phyloP scores from a whole-genome alignment of 78 protist genomes.

The Neovahlkampfia damariscottae region DNA sequence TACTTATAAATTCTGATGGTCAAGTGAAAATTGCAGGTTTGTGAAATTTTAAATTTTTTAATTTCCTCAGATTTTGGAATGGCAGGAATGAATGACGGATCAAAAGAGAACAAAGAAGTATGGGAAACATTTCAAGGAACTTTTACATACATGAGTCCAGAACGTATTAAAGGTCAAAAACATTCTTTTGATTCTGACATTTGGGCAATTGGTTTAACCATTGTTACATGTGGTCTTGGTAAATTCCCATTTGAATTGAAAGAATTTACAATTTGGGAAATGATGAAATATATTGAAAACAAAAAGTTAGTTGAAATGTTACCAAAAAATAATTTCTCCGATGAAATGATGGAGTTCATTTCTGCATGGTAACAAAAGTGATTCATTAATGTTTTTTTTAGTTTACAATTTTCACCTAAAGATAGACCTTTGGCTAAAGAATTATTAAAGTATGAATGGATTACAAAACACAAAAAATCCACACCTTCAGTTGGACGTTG shows the following conservation, averaged over 20 bases:
- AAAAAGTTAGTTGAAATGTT: neutral
- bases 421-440: neutral
- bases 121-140: constrained; percentile 2
- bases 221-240: constrained; percentile 2
- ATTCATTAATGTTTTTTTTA: too few relatives aligned
- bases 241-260: constrained; percentile 32
- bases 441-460: neutral
- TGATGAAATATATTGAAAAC: neutral
- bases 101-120: neutral
- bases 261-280: neutral
- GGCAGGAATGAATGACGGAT: neutral
- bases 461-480: neutral
- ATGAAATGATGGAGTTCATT: neutral
- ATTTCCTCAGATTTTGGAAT: neutral
- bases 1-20: neutral
- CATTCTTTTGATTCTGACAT: constrained; percentile 11
- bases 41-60: neutral
- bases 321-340: neutral
- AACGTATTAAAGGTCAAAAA: neutral
- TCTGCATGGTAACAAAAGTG: too few relatives aligned
- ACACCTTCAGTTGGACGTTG: neutral
- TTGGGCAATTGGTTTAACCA: constrained; percentile 19
- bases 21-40: neutral
- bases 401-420: neutral
- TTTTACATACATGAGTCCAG: constrained; percentile 9